Conservation (phyloP, 768 basidiomycete species). For the Tulasnella sp. region DNA sequence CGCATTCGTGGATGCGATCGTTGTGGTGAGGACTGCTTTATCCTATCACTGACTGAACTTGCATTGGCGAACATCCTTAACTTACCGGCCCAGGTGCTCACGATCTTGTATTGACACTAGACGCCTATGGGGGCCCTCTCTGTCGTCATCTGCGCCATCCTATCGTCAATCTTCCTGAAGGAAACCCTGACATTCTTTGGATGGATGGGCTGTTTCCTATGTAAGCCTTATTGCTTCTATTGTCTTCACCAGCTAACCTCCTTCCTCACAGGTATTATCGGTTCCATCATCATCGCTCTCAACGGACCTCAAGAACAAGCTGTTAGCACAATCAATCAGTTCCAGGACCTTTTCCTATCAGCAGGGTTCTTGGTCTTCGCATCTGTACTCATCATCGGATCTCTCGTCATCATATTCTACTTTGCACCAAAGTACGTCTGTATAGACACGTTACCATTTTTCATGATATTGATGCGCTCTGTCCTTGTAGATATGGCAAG, state of each 20-base stretch:
- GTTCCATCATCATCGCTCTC: slow-evolving; percentile 80
- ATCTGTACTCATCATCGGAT: slow-evolving; percentile 35
- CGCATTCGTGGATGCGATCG: slow-evolving; percentile 83
- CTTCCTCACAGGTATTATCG: slow-evolving; percentile 31
- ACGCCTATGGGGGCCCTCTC: slow-evolving; percentile 94
- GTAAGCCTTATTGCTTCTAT: slow-evolving; percentile 22
- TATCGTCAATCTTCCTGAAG: slow-evolving; percentile 87
- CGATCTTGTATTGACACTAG: slow-evolving; percentile 27
- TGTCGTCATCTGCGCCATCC: slow-evolving; percentile 87
- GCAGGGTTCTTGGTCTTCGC: slow-evolving; percentile 63
- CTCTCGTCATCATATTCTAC: slow-evolving; percentile 66
- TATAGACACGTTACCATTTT: slow-evolving; percentile 14
- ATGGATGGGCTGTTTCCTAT: slow-evolving; percentile 87
- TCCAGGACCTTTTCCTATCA: slow-evolving; percentile 69
- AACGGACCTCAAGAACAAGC: slow-evolving; percentile 71
- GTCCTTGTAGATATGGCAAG: slow-evolving; percentile 58
- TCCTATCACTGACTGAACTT: background rate
- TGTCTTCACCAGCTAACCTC: background rate
- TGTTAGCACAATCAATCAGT: slow-evolving; percentile 55
- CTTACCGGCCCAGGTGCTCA: background rate
- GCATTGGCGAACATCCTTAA: background rate
- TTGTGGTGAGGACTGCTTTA: slow-evolving; percentile 70
- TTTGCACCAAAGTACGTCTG: slow-evolving; percentile 63
- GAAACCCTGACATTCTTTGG: slow-evolving; percentile 93
- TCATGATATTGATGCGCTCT: too few relatives aligned